A percentile compares a stretch with the other conserved stretches of the same genome.
Evolutionary conservation across 225 moss, liverwort and hornwort species (phyloP).

Genomic region (Pleurozium schreberi): DNA sequence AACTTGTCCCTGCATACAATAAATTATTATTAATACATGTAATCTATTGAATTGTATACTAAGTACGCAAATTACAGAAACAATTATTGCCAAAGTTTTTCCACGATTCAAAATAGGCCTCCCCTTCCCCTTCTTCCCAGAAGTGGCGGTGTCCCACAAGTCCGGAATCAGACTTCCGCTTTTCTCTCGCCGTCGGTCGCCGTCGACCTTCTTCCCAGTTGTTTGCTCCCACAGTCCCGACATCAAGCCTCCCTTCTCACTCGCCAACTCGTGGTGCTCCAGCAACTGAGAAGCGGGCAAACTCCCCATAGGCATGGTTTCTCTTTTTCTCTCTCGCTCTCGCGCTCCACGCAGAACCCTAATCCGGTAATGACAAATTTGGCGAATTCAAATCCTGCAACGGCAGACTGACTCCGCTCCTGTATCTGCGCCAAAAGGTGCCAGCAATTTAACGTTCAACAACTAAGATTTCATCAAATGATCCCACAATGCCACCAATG

Average conservation of each 20-base stretch:
- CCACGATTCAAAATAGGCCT: not conserved
- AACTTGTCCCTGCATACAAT: slow-evolving; percentile 30
- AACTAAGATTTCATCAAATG: not conserved
- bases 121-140: slow-evolving; percentile 8
- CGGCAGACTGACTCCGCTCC: not conserved
- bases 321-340: not conserved
- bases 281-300: not conserved
- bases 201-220: slow-evolving; percentile 10
- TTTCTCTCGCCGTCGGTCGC: slow-evolving; percentile 3
- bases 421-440: not conserved
- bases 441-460: not conserved
- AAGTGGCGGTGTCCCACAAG: slow-evolving; percentile 25
- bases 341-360: not conserved
- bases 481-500: not conserved
- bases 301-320: slow-evolving; percentile 15
- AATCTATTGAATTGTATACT: not conserved
- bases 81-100: not conserved
- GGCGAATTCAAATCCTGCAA: not conserved
- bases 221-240: slow-evolving; percentile 34
- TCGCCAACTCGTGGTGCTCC: not conserved
- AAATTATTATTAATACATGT: not conserved
- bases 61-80: slow-evolving; percentile 4
- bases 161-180: not conserved
- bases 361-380: not conserved
- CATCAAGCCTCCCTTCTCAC: slow-evolving; percentile 1